Evolutionary conservation across 176 grass and related monocot genomes (phyloP).

Genomic region (Elaeis guineensis): DNA sequence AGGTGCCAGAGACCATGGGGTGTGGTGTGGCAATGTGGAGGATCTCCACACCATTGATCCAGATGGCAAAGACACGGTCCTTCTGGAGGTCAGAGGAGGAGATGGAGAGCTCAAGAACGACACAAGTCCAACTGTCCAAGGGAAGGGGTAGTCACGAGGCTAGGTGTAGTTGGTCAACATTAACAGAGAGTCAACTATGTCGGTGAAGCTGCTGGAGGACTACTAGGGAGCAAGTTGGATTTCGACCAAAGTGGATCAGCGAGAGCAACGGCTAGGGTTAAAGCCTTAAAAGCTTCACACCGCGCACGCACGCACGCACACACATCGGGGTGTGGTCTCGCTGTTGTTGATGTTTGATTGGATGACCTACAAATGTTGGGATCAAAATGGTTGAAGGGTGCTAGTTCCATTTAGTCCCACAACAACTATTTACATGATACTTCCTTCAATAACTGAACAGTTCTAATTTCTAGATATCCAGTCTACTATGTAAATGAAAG

Average conservation of each 20-base stretch:
- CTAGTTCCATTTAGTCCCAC: no score
- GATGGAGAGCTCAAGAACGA: slow-evolving; percentile 2
- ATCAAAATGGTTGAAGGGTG: no score
- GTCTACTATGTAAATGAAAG: no score
- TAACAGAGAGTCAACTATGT: not conserved
- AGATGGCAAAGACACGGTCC: not conserved
- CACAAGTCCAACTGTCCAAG: not conserved
- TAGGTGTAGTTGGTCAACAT: not conserved
- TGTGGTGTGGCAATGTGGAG: slow-evolving; percentile 1
- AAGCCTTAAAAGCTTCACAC: no score
- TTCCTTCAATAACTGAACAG: no score
- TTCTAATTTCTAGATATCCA: no score
- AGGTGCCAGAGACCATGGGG: not conserved
- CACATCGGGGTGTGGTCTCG: no score
- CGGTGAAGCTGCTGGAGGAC: slow-evolving; percentile 2
- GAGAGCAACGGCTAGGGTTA: not conserved
- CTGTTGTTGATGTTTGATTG: no score
- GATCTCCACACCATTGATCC: not conserved
- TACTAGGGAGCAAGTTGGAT: not conserved
- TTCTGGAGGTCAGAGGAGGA: not conserved
- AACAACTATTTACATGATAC: no score
- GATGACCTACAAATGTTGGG: no score
- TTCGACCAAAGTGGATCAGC: not conserved
- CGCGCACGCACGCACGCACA: no score
- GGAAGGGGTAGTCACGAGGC: not conserved